Base-by-base conservation (phyloP, 2,329 filamentous ascomycete genomes). In the Parasarocladium wereldwijsianum region DNA sequence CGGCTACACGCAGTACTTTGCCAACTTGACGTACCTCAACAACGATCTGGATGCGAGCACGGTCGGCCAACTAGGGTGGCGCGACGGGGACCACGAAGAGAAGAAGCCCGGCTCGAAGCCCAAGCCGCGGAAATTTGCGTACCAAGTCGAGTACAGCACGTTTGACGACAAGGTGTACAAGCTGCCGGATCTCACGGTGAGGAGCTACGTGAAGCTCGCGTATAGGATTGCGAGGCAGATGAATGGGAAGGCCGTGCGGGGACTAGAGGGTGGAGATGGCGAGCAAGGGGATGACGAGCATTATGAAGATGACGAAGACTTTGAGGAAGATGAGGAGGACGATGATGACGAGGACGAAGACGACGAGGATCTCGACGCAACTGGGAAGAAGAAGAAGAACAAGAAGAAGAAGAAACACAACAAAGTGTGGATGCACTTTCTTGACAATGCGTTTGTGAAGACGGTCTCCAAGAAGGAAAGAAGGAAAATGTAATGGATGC, bases 21-120 rank as follows among this genome's bases (percentile, higher is more conserved):
- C 87, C 36, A 98, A 98, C 50, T 58, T 98, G n/a, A 96, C 87
- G 0, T 58, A 71, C 34, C 76, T 93, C 54, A 92, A 96, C 55
- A 81, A 85, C 42, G 70, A 80, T 35, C 64, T 74, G 42, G 20
- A 40, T 12, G 44, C 50, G 8, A 51, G 49, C 6, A 34, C 42
- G 10, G 34, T 39, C 8, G 38, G 38, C 8, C 38, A 48, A n/a
- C 50, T 52, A 6, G 62, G 60, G 36, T 79, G 77, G 73, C 68
- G 70, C 20, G 58, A 72, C 34, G 76, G 75, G 32, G 76, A 73
- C 42, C 67, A 76, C 45, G 56, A 62, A 30, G 64, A 64, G 37
- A 73, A 76, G 49, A 59, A 69, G 3, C 45, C 49, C 4, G 57
- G 61, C 34, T 50, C 58, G 26, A 53, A 58, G 15, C 69, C 74